Conservation (phyloP, 371 early-diverging fungal species). For the Zopfochytrium polystomum region DNA sequence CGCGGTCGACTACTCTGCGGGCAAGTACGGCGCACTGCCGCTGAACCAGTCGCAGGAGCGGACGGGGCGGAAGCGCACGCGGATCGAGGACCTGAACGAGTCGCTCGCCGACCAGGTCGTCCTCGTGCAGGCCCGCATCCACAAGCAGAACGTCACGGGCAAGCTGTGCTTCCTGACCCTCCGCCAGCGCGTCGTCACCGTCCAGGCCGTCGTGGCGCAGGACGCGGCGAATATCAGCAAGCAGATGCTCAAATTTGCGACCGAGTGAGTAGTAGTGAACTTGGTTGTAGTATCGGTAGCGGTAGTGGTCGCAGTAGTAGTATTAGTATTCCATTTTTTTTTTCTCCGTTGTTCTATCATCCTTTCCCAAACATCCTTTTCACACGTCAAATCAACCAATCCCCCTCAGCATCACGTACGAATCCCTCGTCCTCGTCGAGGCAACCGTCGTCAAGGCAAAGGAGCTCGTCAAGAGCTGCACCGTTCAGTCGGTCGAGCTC, state of each 20-base stretch:
- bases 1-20: no score
- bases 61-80: no score
- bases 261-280: conserved; percentile 43
- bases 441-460: no score
- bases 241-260: conserved; percentile 92
- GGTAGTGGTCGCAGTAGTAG: no score
- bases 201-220: no score
- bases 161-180: no score
- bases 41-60: no score
- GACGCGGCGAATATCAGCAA: conserved; percentile 78
- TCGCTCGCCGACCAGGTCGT: conserved; percentile 72
- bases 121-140: conserved; percentile 84
- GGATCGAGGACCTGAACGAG: conserved; percentile 56
- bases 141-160: conserved; percentile 52
- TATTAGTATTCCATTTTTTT: neutral
- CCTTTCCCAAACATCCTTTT: conserved; percentile 4
- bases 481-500: conserved; percentile 87
- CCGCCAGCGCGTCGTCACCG: no score
- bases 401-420: conserved; percentile 66
- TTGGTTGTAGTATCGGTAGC: no score
- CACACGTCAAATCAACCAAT: neutral
- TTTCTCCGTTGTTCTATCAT: neutral
- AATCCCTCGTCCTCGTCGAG: conserved; percentile 88
- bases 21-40: no score
- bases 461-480: no score